Conservation (phyloP, 257 asterid species). For the Penstemon davidsonii region DNA sequence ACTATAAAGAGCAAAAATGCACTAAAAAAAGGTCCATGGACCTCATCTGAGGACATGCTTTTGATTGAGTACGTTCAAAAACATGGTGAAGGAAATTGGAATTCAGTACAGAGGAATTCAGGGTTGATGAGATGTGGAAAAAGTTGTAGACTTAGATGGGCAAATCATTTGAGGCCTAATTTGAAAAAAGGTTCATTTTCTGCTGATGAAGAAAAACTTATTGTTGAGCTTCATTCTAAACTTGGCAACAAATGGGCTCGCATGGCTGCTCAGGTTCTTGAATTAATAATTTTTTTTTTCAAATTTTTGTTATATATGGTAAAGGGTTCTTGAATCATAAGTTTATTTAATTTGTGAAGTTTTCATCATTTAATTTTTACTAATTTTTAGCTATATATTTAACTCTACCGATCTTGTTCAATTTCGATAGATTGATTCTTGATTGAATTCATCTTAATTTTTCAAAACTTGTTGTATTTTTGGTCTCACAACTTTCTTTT, state of each 20-base stretch:
- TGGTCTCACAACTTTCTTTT: no score
- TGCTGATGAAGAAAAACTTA: slow-evolving; percentile 32
- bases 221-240: slow-evolving; percentile 38
- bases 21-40: slow-evolving; percentile 43
- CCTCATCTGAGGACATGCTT: slow-evolving; percentile 31
- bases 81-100: slow-evolving; percentile 44
- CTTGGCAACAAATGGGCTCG: slow-evolving; percentile 44
- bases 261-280: slow-evolving; percentile 36
- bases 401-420: slow-evolving; percentile 39
- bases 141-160: slow-evolving; percentile 39
- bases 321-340: background rate
- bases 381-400: no score
- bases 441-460: no score
- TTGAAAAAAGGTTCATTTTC: slow-evolving; percentile 38
- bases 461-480: no score
- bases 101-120: slow-evolving; percentile 36
- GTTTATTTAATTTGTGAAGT: no score
- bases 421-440: background rate
- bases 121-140: slow-evolving; percentile 37
- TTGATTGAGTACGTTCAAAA: slow-evolving; percentile 38
- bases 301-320: no score
- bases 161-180: slow-evolving; percentile 37
- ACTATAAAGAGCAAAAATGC: slow-evolving; percentile 14
- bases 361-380: no score
- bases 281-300: background rate